Percentiles rank a stretch among this genome's conserved stretches.
Conservation (phyloP, 2,329 filamentous ascomycete genomes). For the Diplodia mutila region DNA sequence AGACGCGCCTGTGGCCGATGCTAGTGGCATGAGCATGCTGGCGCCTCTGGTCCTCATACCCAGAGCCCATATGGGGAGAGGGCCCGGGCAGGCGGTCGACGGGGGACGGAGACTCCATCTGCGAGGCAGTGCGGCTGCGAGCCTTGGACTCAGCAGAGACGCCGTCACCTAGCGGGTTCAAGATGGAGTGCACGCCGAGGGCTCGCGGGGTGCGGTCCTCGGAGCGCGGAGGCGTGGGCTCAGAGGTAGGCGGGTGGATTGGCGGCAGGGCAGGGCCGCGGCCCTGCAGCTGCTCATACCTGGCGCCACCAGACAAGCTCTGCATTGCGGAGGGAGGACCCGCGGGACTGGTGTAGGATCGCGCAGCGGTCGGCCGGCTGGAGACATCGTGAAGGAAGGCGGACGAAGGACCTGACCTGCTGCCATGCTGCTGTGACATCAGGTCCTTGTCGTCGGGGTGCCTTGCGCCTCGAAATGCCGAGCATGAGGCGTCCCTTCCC, state of each 20-base stretch:
- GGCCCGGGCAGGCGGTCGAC: slow-evolving; percentile 41
- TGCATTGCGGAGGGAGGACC: slow-evolving; percentile 15
- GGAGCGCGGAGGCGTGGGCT: slow-evolving; percentile 30
- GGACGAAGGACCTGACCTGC: slow-evolving; percentile 27
- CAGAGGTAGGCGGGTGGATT: slow-evolving; percentile 19
- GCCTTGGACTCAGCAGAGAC: slow-evolving; percentile 34
- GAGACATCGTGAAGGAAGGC: slow-evolving; percentile 18
- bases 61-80: slow-evolving; percentile 35
- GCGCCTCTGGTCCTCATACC: slow-evolving; percentile 6
- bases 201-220: slow-evolving; percentile 40
- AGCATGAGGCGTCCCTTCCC: slow-evolving; percentile 39
- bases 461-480: slow-evolving; percentile 23
- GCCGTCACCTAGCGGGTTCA: slow-evolving; percentile 48
- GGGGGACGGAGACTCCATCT: slow-evolving; percentile 48
- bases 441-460: slow-evolving; percentile 25
- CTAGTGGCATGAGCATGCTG: slow-evolving; percentile 4
- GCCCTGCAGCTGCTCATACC: slow-evolving; percentile 17
- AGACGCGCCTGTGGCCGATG: slow-evolving; percentile 48
- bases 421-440: slow-evolving; percentile 27
- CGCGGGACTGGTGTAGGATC: slow-evolving; percentile 6
- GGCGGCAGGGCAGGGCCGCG: slow-evolving; percentile 23
- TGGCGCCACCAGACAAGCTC: slow-evolving; percentile 26
- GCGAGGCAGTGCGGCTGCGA: slow-evolving; percentile 47
- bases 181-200: slow-evolving; percentile 50
- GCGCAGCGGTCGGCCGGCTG: slow-evolving; percentile 13